Percentiles rank a stretch among this genome's conserved stretches.
Conservation (phyloP, 2,329 filamentous ascomycete genomes). For the Alternaria brassicicola region DNA sequence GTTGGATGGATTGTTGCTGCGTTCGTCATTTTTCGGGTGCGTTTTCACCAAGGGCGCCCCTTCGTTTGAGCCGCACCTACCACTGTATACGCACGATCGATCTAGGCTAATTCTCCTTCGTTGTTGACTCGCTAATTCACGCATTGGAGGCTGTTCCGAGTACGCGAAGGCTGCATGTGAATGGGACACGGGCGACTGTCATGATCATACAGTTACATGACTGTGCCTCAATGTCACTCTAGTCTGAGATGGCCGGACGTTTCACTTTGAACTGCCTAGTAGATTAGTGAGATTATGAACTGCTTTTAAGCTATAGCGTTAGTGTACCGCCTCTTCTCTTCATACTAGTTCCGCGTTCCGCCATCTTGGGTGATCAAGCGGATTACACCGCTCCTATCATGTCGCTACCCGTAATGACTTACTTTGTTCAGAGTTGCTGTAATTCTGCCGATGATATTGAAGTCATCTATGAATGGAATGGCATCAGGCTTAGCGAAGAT, state of each 20-base stretch:
- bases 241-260: not conserved
- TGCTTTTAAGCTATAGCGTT: not conserved
- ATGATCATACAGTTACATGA: not conserved
- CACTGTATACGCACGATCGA: not conserved
- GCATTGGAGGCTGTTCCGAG: not conserved
- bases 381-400: not conserved
- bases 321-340: not conserved
- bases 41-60: not conserved
- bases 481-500: not conserved
- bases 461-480: not conserved
- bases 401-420: not conserved
- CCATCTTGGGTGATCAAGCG: not conserved
- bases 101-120: not conserved
- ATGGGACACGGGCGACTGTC: not conserved
- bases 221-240: not conserved
- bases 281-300: not conserved
- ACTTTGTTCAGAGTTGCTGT: not conserved
- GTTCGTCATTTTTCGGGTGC: not conserved
- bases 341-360: not conserved
- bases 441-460: not conserved
- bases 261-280: not conserved
- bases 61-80: not conserved
- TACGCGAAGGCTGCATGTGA: not conserved
- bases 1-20: not conserved
- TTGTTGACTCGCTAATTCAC: not conserved